Conservation (phyloP, 1,139 yeast genomes). For the Ashbya aceris region DNA sequence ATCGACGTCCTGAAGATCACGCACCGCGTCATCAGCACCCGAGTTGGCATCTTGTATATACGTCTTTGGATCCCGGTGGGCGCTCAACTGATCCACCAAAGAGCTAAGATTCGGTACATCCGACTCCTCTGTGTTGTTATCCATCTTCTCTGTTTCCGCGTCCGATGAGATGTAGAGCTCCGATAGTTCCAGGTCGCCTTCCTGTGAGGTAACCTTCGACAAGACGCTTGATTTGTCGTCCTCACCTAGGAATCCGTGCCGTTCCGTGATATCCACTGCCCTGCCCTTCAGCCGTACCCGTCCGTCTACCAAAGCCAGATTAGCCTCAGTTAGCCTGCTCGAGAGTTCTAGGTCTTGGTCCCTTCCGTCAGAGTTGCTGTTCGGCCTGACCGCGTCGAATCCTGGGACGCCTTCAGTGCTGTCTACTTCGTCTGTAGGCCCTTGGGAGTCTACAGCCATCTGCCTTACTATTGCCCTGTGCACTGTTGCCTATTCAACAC, state of each 20-base stretch:
- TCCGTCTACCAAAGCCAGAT: constrained; percentile 6
- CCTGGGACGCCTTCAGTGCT: background rate
- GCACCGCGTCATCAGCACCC: constrained; percentile 1
- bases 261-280: constrained; percentile 1
- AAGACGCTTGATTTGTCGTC: constrained; percentile 22
- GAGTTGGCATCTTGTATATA: background rate
- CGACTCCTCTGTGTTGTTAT: constrained; percentile 7
- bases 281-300: background rate
- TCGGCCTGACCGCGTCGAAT: background rate
- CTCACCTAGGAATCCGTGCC: constrained; percentile 7
- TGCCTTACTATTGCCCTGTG: background rate
- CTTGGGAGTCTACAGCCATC: constrained; percentile 2
- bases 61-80: background rate
- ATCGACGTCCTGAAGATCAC: constrained; percentile 1
- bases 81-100: constrained; percentile 1
- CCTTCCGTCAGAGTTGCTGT: background rate
- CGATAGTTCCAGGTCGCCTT: constrained; percentile 13
- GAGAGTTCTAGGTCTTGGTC: background rate
- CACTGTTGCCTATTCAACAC: background rate
- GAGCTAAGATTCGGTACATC: constrained; percentile 4
- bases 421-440: background rate
- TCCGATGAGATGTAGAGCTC: constrained; percentile 27
- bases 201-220: constrained; percentile 19
- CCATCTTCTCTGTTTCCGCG: constrained; percentile 30
- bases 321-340: constrained; percentile 8